Base-by-base conservation (phyloP, 257 asterid species). In the Ligustrum vulgare region DNA sequence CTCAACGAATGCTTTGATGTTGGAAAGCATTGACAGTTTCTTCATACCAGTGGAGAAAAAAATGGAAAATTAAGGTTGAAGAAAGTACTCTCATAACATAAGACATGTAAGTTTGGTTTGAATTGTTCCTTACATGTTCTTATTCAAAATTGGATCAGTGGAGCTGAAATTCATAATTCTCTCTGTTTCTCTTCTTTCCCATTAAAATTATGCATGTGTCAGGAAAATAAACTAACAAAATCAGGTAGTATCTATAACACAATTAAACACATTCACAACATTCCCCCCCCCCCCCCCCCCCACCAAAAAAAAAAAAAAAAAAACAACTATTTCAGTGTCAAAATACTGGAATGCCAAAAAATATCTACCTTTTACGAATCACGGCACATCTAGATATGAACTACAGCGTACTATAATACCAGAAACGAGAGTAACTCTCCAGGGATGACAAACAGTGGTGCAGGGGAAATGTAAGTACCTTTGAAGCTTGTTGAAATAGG, bases 401-500 rank as follows among this genome's bases (percentile, higher is more conserved):
- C 62, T 51, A 18, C 23, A 51, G 25, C 5, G 23, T 4, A 51
- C 60, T 51, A 51, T 6, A 51, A 5, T n/a, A 51, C 23, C 18
- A 13, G n/a, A 12, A 43, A 43, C 2, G 23, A 51, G 23, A 18
- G 10, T 51, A 51, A 23, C 62, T 18, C 23, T 23, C 62, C 3
- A 16, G 22, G 60, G 23, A 18, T 6, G 12, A 58, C 33, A 6
- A 8, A 18, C 2, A 8, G 12, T 58, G 32, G 65, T 0, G 31
- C 2, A n/a, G 12, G 66, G 66, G 33, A 22, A 33, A 35, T 43
- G n/a, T 39, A 31, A 63, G 65, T 87, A 92, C 96, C 97, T 92
- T 92, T 68, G 97, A 89, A 47, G 96, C 96, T 82, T 92, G 97
- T 83, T 92, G 97, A 88, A 92, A 92, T 56, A 92, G 79, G 90